Evolutionary conservation across 163 green algal species (phyloP), one percentile per base, ranked within the genome.

Genomic region (Scenedesmus sp.): DNA sequence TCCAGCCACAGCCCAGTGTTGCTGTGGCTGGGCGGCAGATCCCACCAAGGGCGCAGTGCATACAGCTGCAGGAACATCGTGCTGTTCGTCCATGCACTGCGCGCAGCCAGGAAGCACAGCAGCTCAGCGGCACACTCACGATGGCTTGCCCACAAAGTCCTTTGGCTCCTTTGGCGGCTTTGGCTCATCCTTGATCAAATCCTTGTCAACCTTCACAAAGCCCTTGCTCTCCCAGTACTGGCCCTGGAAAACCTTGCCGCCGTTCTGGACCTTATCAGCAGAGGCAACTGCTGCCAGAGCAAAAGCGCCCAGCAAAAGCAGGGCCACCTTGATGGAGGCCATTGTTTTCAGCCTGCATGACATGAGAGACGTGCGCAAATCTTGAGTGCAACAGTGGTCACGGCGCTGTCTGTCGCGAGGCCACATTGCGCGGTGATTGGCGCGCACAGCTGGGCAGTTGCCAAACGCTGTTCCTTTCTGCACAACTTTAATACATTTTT

Each of bases 261-360:
- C 72, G 9, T 46, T 53, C 15, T n/a, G 20, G 73, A n/a, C 20
- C 13, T 49, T 53, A 6, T 83, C 37, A 35, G 73, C 73, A 49
- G 73, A 83, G 35, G 73, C 73, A 46, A 83, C 73, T 49, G 73
- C 73, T 49, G 73, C 73, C 37, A 83, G 37, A 37, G 73, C 73
- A 30, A 83, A 49, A 15, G 22, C 73, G 33, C 18, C 73, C 73
- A 83, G 37, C 37, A 83, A 37, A 35, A 83, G 73, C 37, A 83
- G 73, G 73, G 37, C 73, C 37, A 49, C 73, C 73, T 83, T 83
- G 33, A 20, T 83, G 73, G 37, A 83, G 37, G 35, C 73, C 73
- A 83, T 83, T 33, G 6, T 83, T 35, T 53, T 49, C 18, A 53
- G n/a, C 73, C 73, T 83, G 73, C 73, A 53, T 37, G 33, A 35